Evolutionary conservation across 352 stramenopile genomes (phyloP).

Genomic region (Phytophthora cajani): DNA sequence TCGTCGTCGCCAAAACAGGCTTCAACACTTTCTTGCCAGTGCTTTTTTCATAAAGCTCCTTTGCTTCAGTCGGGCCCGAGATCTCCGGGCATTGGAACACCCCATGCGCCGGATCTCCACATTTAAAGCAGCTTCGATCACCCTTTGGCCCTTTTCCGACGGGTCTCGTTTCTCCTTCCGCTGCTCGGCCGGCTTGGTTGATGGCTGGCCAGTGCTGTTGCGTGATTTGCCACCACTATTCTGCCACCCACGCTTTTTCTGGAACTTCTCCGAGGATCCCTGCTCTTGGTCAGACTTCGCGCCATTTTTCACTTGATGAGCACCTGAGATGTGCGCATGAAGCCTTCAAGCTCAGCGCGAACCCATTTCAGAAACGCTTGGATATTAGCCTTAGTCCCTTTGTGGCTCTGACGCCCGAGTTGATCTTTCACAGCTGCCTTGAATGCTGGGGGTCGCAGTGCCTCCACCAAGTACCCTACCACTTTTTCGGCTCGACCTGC

Average conservation of each 20-base stretch:
- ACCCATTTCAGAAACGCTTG: neutral
- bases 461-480: conserved; percentile 1
- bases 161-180: neutral
- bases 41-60: conserved; percentile 9
- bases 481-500: conserved; percentile 3
- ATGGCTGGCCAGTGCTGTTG: neutral
- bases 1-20: neutral
- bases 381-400: neutral
- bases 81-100: conserved; percentile 13
- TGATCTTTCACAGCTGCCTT: conserved; percentile 1
- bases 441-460: conserved; percentile 1
- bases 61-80: conserved; percentile 8
- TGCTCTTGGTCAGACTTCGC: neutral
- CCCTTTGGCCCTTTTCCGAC: neutral
- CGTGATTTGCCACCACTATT: neutral
- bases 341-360: neutral
- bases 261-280: neutral
- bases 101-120: conserved; percentile 13
- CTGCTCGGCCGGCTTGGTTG: neutral
- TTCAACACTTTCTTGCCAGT: conserved; percentile 6
- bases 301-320: neutral
- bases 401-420: neutral
- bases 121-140: conserved; percentile 6
- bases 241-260: neutral
- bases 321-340: conserved; percentile 4